A percentile compares a stretch with the other conserved stretches of the same genome.
phyloP scores from a whole-genome alignment of 2,329 filamentous ascomycete species.

The Fulvia fulva region DNA sequence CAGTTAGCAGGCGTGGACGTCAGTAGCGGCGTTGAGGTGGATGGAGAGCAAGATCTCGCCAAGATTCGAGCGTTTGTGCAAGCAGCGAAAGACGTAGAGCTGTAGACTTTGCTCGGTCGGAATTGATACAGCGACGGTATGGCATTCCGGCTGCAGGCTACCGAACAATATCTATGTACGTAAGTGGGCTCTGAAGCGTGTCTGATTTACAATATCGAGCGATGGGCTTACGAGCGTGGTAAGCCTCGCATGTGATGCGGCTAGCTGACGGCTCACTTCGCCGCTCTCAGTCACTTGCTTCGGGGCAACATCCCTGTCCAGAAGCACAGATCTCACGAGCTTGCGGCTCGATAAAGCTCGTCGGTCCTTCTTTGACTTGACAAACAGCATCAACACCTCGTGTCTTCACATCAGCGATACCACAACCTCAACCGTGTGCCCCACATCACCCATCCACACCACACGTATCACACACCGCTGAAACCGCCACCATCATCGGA shows the following conservation, averaged over 20 bases:
- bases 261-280: neutral
- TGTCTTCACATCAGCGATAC: neutral
- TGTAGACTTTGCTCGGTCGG: conserved; percentile 10
- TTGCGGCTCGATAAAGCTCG: neutral
- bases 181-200: neutral
- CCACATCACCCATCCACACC: neutral
- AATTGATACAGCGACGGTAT: no score
- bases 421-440: neutral
- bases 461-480: neutral
- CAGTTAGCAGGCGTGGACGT: conserved; percentile 83
- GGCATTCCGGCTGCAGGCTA: no score
- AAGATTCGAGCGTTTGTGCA: conserved; percentile 80
- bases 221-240: neutral
- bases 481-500: neutral
- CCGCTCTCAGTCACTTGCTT: neutral
- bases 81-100: conserved; percentile 56
- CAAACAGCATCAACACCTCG: neutral
- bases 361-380: neutral
- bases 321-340: neutral
- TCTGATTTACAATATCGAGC: no score
- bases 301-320: neutral
- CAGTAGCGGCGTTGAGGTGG: conserved; percentile 85
- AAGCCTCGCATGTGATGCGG: neutral
- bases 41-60: conserved; percentile 72
- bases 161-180: neutral